Base-by-base conservation (phyloP, 345 rosid genomes). In the Eucalyptus paniculata region DNA sequence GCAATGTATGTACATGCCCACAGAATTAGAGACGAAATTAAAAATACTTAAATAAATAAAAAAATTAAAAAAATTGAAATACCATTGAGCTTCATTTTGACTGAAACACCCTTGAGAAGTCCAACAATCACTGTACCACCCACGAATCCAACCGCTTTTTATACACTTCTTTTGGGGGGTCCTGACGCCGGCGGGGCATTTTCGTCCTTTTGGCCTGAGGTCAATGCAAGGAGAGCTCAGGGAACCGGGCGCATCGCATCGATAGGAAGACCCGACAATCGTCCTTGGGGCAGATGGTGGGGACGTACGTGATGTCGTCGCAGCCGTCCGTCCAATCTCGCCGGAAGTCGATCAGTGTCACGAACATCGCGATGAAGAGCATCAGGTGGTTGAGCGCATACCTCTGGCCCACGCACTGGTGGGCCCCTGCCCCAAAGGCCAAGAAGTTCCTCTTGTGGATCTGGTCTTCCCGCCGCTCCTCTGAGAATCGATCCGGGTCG, bases 381-480 rank as follows among this genome's bases (percentile, higher is more conserved):
- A 94, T 97, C 54, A 97, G 93, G 50, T 96, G 97, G 89, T 96
- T 96, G 77, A 95, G 14, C 3, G 99, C 99, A 87, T 97, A 96
- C 89, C 97, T 92, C 92, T 97, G 99, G 9, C 99, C 99, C 89
- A 96, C 96, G 24, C 99, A 97, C 89, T 96, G 99, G 94, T 97
- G 99, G 80, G 99, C 67, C 4, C 99, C 99, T 5, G 97, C 95
- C 14, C 99, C 99, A 12, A 97, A 97, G 1, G 97, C 96, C 67
- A 97, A 23, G 87, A 93, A 97, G 88, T 96, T 94, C 65, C 91
- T 91, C 88, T 93, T 96, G 92, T 54, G 92, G 10, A 93, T 15
- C 90, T 93, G 94, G 23, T 95, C 97, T 92, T 96, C 98, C 17
- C 87, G 92, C 32, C 98, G 91, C n/a, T 88, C 91, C 51, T 92